phyloP scores from a whole-genome alignment of 73 alveolate genomes.

The Paraurostyla sp. region DNA sequence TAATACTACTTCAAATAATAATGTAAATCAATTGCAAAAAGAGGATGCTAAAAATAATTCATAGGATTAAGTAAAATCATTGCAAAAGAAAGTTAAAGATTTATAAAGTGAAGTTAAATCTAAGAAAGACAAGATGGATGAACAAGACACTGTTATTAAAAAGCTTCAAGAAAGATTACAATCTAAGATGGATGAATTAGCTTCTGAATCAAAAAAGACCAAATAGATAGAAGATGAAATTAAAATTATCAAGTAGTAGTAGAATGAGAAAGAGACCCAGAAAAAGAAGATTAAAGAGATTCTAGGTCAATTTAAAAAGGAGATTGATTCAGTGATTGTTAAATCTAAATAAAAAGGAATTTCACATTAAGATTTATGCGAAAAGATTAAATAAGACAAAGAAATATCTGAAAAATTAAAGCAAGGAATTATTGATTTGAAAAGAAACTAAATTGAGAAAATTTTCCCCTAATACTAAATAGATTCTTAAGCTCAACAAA shows the following conservation, averaged over 20 bases:
- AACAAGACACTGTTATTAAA: slow-evolving; percentile 14
- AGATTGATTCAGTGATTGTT: not conserved
- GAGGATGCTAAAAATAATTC: not conserved
- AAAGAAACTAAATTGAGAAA: not conserved
- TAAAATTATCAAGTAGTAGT: not conserved
- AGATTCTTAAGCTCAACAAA: not conserved
- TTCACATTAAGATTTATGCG: not conserved
- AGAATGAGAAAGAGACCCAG: not conserved
- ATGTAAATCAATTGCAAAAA: not conserved
- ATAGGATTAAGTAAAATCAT: not conserved
- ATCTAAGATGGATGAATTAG: slow-evolving; percentile 16
- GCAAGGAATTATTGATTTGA: not conserved
- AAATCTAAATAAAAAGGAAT: not conserved
- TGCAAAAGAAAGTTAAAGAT: slow-evolving; percentile 36
- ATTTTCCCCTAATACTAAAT: not conserved
- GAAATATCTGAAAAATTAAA: not conserved
- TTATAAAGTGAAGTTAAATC: slow-evolving; percentile 7
- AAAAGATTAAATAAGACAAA: not conserved
- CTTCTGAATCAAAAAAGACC: not conserved
- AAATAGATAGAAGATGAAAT: not conserved
- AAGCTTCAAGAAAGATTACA: slow-evolving; percentile 34
- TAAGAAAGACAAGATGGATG: slow-evolving; percentile 53
- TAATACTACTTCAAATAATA: not conserved
- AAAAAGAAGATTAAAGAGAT: not conserved
- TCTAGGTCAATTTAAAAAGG: not conserved